phyloP scores from a whole-genome alignment of 176 grass and related monocot genomes.

The Paspalum vaginatum region DNA sequence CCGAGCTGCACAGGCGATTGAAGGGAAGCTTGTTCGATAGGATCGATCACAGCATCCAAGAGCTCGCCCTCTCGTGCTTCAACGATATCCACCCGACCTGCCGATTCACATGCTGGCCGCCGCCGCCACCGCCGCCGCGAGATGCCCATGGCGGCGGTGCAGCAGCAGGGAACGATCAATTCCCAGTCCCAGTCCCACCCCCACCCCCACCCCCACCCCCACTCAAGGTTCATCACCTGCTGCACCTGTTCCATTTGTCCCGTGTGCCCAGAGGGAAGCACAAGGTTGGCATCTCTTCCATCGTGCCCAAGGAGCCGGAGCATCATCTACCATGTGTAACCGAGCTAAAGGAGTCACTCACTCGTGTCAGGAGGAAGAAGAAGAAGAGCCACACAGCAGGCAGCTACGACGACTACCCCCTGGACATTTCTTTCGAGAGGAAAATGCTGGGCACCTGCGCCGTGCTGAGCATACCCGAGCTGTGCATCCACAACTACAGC shows the following conservation, averaged over 20 bases:
- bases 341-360: not conserved
- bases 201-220: too few species aligned
- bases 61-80: conserved; percentile 25
- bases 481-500: not conserved
- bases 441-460: not conserved
- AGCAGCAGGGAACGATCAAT: too few species aligned
- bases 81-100: not conserved
- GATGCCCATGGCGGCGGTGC: too few species aligned
- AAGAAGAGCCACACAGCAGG: not conserved
- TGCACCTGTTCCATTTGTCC: conserved; percentile 23
- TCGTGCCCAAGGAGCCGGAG: not conserved
- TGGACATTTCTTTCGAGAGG: not conserved
- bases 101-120: too few species aligned
- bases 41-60: not conserved
- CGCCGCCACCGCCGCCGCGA: too few species aligned
- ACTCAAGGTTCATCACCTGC: conserved; percentile 3
- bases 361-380: too few species aligned
- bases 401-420: not conserved
- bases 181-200: too few species aligned
- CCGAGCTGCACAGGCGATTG: not conserved
- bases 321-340: not conserved
- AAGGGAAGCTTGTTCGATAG: fast-evolving
- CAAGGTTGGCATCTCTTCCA: not conserved
- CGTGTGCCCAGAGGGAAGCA: not conserved
- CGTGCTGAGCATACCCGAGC: not conserved